phyloP scores from a whole-genome alignment of 1,284 basidiomycete genomes.

The Tylopilus sp. region DNA sequence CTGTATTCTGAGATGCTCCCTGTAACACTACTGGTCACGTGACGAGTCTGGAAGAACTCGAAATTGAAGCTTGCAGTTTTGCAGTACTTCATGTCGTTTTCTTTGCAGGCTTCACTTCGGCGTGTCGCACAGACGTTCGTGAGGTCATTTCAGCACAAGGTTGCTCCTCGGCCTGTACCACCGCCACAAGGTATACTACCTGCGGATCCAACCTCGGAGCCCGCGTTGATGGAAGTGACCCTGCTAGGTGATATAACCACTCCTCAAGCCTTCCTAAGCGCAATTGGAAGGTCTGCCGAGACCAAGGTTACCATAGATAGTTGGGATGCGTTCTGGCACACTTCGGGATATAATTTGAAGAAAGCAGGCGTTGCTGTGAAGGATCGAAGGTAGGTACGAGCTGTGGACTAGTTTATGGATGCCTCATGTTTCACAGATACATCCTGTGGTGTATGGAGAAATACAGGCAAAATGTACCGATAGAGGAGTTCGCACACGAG shows the following conservation, averaged over 20 bases:
- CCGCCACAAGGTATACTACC: conserved; percentile 18
- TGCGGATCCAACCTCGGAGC: not conserved
- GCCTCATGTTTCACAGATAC: conserved; percentile 46
- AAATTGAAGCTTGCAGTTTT: not conserved
- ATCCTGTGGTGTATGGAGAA: conserved; percentile 82
- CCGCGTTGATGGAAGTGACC: conserved; percentile 13
- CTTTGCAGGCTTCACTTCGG: conserved; percentile 20
- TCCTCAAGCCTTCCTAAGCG: conserved; percentile 61
- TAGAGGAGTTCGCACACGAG: conserved; percentile 61
- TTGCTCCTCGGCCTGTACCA: conserved; percentile 33
- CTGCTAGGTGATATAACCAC: conserved; percentile 42
- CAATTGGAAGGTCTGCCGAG: conserved; percentile 65
- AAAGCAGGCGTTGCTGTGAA: conserved; percentile 59
- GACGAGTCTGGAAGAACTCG: conserved; percentile 3
- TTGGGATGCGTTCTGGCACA: conserved; percentile 70
- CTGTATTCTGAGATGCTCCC: conserved; percentile 63
- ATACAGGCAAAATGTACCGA: conserved; percentile 55
- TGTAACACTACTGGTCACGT: conserved; percentile 16
- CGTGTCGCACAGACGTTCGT: conserved; percentile 17
- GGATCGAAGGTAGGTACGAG: conserved; percentile 54
- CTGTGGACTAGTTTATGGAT: not conserved
- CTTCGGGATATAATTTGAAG: conserved; percentile 55
- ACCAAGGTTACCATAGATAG: conserved; percentile 55
- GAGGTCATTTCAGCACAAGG: conserved; percentile 42
- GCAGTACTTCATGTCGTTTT: conserved; percentile 22